Evolutionary conservation across 148 eudicot species (phyloP).

Genomic region (Rhododendron williamsianum): DNA sequence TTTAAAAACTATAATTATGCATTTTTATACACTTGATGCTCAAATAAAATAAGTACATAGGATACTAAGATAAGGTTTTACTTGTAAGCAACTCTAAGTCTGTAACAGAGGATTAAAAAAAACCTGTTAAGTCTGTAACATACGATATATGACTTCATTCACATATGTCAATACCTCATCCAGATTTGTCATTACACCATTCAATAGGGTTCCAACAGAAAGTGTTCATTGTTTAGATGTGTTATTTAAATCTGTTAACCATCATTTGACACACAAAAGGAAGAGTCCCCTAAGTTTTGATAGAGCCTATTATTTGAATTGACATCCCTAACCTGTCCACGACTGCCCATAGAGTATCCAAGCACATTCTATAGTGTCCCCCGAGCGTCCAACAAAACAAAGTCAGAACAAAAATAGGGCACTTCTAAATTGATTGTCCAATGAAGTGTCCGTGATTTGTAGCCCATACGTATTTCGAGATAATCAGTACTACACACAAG

Average conservation of each 20-base stretch:
- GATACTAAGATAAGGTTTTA: neutral
- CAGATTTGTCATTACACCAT: neutral
- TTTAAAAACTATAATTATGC: neutral
- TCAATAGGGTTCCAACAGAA: neutral
- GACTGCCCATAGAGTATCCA: neutral
- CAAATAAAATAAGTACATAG: neutral
- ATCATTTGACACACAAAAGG: neutral
- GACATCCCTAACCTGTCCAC: neutral
- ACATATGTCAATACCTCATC: neutral
- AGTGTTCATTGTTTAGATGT: neutral
- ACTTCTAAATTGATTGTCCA: neutral
- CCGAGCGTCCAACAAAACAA: neutral
- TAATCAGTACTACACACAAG: neutral
- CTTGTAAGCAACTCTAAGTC: neutral
- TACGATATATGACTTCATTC: neutral
- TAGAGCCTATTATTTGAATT: neutral
- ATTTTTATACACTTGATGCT: neutral
- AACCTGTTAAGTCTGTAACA: neutral
- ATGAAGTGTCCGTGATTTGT: neutral
- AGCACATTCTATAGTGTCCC: neutral
- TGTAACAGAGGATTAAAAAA: neutral
- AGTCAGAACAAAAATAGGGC: neutral
- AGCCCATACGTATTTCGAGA: neutral
- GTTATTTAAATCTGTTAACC: neutral
- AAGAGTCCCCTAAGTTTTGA: neutral